Base-by-base conservation (phyloP, 495 filamentous ascomycete genomes). In the Penicillium longicatenatum region DNA sequence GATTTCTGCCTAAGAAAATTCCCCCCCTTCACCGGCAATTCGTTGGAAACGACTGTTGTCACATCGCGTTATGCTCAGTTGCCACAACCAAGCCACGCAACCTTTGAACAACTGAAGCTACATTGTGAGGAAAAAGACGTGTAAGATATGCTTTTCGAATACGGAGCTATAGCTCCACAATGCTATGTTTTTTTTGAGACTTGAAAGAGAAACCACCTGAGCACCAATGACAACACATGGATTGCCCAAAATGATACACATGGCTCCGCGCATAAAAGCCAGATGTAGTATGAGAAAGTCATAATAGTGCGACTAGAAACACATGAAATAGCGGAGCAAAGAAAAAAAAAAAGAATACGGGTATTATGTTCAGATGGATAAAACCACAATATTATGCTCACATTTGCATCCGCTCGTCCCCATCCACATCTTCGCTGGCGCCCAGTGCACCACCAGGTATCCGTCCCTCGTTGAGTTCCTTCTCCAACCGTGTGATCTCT, bases 391-490 rank as follows among this genome's bases (percentile, higher is more conserved):
- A 26, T 14, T 49, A 14, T 37, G 6, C 48, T 75, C 53, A 78
- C 64, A 63, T 68, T 59, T 74, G 64, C 73, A 78, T 75, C 52
- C 63, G 50, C 54, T 61, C 49, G 50, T 71, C 66, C 16, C 66
- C 70, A 53, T 76, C 74, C 17, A 49, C 62, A 62, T 78, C 67
- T 46, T 70, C 70, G 30, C 61, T 66, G n/a, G 48, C 62, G 11
- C 75, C 75, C 42, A 84, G 74, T 33, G 86, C 78, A 37, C 86
- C 90, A 22, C 80, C 79, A 16, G 92, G 91, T 69, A 97, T 81
- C 70, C 89, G 75, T 4, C 94, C 94, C 73, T 98, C 92, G 56
- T 88, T 87, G 52, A 97, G 74, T 70, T 91, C 90, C 75, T 88
- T 89, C 80, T 96, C 91, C 66, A 96, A 65, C 52, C 85, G 73